Evolutionary conservation across 495 filamentous ascomycete genomes (phyloP).

Genomic region (Daldinia decipiens): DNA sequence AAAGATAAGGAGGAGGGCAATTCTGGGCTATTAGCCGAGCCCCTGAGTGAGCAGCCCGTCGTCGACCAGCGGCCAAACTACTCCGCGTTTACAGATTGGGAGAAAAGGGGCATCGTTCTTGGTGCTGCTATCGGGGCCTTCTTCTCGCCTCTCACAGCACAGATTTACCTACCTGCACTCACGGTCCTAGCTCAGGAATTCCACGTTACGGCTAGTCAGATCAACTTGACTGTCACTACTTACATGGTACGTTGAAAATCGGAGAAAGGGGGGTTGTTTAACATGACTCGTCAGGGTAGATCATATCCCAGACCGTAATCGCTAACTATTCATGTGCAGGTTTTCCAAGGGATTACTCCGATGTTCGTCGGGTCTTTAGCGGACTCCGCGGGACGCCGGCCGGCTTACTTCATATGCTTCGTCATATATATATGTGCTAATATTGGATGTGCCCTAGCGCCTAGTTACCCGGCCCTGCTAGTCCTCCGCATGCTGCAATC

Average conservation of each 20-base stretch:
- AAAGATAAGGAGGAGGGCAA: conserved; percentile 9
- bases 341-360: conserved; percentile 63
- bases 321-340: conserved; percentile 22
- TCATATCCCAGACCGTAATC: conserved; percentile 1
- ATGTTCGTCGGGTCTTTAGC: conserved; percentile 61
- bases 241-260: conserved; percentile 55
- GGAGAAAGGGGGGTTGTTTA: neutral
- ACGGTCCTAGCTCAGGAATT: conserved; percentile 64
- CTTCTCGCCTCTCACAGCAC: conserved; percentile 75
- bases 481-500: conserved; percentile 64
- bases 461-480: conserved; percentile 61
- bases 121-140: conserved; percentile 69
- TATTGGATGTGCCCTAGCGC: conserved; percentile 63
- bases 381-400: conserved; percentile 61
- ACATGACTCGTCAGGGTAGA: neutral
- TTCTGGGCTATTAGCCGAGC: conserved; percentile 18
- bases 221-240: conserved; percentile 72
- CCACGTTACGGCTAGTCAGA: conserved; percentile 60
- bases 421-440: conserved; percentile 64
- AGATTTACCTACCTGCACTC: conserved; percentile 79
- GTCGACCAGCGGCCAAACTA: conserved; percentile 46
- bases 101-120: conserved; percentile 70
- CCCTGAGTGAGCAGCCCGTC: conserved; percentile 38
- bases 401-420: conserved; percentile 63
- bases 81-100: conserved; percentile 63